These are phyloP conservation scores for Penicillium polonicum DNA, from an alignment of 2,329 filamentous ascomycete species.

Conservation along the genomic window DNA sequence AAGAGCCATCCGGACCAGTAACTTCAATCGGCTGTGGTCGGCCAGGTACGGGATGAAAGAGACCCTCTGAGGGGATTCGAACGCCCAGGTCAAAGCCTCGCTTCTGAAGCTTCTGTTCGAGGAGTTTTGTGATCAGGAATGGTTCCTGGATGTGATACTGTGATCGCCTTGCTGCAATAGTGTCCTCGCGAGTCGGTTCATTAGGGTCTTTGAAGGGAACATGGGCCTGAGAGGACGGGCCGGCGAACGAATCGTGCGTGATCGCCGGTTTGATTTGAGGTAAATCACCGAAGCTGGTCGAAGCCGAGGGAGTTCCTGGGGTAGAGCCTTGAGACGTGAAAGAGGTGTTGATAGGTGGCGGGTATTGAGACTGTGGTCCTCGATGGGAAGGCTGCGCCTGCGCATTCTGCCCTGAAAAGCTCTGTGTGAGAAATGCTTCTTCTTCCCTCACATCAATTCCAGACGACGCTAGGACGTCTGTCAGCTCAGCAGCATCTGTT, in stretches of 20 bases:
- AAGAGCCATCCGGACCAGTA: slow-evolving; percentile 61
- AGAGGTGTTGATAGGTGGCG: slow-evolving; percentile 47
- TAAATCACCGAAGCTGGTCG: slow-evolving; percentile 52
- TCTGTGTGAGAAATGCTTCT: slow-evolving; percentile 72
- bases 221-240: slow-evolving; percentile 63
- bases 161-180: slow-evolving; percentile 60
- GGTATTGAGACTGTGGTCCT: slow-evolving; percentile 49
- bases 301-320: slow-evolving; percentile 41
- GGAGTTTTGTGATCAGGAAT: slow-evolving; percentile 64
- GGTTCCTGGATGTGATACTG: slow-evolving; percentile 71
- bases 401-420: slow-evolving; percentile 45
- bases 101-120: slow-evolving; percentile 58
- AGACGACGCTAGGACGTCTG: slow-evolving; percentile 78
- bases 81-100: slow-evolving; percentile 59
- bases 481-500: slow-evolving; percentile 65
- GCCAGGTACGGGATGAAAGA: slow-evolving; percentile 47
- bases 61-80: slow-evolving; percentile 57
- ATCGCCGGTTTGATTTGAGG: slow-evolving; percentile 55
- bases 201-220: slow-evolving; percentile 65
- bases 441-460: slow-evolving; percentile 86
- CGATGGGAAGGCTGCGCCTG: slow-evolving; percentile 35
- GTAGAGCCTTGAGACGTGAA: slow-evolving; percentile 44
- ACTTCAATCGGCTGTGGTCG: slow-evolving; percentile 49
- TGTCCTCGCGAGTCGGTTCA: slow-evolving; percentile 61
- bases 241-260: slow-evolving; percentile 60